Conservation (phyloP, 768 basidiomycete genomes). For the Phylloporus sp. region DNA sequence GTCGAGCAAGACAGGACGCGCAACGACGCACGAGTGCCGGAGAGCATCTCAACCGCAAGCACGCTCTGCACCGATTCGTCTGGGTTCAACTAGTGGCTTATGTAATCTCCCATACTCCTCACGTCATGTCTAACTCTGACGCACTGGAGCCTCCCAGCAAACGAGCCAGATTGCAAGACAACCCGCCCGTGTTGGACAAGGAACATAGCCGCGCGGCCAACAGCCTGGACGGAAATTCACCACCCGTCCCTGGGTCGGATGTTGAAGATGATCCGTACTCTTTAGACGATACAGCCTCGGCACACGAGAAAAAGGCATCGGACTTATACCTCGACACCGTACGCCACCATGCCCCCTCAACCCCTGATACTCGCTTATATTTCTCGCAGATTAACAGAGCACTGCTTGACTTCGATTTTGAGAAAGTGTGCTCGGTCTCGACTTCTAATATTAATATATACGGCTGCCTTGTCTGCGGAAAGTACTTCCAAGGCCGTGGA, state of each 20-base stretch:
- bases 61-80: neutral
- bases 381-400: conserved; percentile 76
- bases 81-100: conserved; percentile 15
- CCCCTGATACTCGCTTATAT: conserved; percentile 17
- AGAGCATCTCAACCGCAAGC: conserved; percentile 17
- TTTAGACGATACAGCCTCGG: conserved; percentile 20
- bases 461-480: conserved; percentile 95
- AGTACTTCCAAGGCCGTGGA: conserved; percentile 97
- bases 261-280: conserved; percentile 28
- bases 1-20: conserved; percentile 21
- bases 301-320: conserved; percentile 44
- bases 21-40: conserved; percentile 20
- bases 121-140: conserved; percentile 14
- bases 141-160: conserved; percentile 28
- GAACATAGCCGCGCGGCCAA: conserved; percentile 27
- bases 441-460: conserved; percentile 96
- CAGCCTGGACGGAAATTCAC: conserved; percentile 30
- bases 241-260: conserved; percentile 14
- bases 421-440: conserved; percentile 97
- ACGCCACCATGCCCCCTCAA: conserved; percentile 30
- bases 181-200: conserved; percentile 6
- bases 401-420: conserved; percentile 96
- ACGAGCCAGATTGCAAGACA: conserved; percentile 23
- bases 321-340: conserved; percentile 96
- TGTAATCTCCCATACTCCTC: conserved; percentile 8